Evolutionary conservation across 2,329 filamentous ascomycete genomes (phyloP), one percentile per base, ranked within the genome.

Genomic region (Phoma sp.): DNA sequence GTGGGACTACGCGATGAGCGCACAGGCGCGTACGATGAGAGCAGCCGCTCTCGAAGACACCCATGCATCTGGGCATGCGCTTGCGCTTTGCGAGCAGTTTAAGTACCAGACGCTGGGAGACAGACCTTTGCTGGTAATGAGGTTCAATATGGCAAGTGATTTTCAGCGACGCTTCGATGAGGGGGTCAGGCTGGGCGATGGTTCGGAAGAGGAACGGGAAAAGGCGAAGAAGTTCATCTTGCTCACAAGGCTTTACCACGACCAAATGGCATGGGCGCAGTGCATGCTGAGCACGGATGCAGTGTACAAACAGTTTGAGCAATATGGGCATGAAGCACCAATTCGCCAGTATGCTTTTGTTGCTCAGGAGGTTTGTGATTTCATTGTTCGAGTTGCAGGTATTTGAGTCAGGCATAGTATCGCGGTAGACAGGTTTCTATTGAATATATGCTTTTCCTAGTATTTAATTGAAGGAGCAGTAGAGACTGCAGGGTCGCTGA

Each of bases 71-170:
- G 57, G 50, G 2, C 42, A 51, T 29, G 7, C 25, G 9, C 40
- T 57, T 2, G 50, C 53, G 38, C 29, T 47, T 10, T 14, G 35
- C 5, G 44, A 32, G 4, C 53, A 60, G 39, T 11, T 57, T n/a
- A 47, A 57, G 24, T 9, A n/a, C 6, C 27, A 42, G 25, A 37
- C 35, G 9, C 32, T 60, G 27, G 54, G 43, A 4, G 7, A 14
- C 0, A 38, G 41, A 32, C 54, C 54, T 25, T 30, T 60, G 47
- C 27, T 36, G n/a, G 57, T 60, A 22, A 18, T 55, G 23, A 29
- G 24, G 10, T 50, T 35, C 13, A 52, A 51, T 25, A 46, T 47
- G 51, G 55, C 39, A 13, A 13, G 36, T 10, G 14, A 39, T 11
- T 39, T 23, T 39, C 36, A 39, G 18, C 13, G 18, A 18, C 4